Conservation (phyloP, 202 grass and related monocot genomes). For the Alloteropsis angusta region DNA sequence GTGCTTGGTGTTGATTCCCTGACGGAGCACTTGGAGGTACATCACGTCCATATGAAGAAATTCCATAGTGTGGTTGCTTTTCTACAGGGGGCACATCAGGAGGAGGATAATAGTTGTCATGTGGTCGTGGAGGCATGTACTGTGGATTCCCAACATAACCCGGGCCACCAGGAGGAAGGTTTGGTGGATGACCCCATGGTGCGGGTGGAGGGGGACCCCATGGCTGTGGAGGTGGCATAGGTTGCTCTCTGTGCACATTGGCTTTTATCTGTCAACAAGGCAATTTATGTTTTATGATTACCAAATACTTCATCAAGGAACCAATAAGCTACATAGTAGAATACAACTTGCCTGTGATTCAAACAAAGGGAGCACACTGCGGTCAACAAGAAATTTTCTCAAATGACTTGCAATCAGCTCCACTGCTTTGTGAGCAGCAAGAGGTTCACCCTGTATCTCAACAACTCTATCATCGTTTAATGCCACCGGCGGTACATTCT, state of each 20-base stretch:
- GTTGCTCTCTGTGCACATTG: constrained; percentile 64
- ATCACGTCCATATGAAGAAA: constrained; percentile 76
- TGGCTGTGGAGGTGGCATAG: constrained; percentile 63
- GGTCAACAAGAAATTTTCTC: constrained; percentile 96
- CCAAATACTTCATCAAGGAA: constrained; percentile 10
- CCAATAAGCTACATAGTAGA: constrained; percentile 13
- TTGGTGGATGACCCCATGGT: constrained; percentile 65
- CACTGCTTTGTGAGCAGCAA: constrained; percentile 74
- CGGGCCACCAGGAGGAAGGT: constrained; percentile 45
- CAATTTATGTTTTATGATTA: constrained; percentile 8
- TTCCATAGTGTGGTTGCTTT: constrained; percentile 73
- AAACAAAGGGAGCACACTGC: constrained; percentile 78
- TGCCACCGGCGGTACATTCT: constrained; percentile 84
- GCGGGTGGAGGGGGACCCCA: constrained; percentile 73
- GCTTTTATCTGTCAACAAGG: constrained; percentile 42
- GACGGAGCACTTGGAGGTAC: constrained; percentile 31
- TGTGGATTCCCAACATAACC: constrained; percentile 64
- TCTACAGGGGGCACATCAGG: constrained; percentile 55
- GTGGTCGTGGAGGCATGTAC: constrained; percentile 61
- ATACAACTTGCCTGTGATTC: constrained; percentile 55
- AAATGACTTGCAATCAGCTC: constrained; percentile 83
- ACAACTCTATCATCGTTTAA: constrained; percentile 94
- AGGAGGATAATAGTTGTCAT: constrained; percentile 74
- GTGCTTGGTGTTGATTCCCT: constrained; percentile 53
- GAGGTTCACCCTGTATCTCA: constrained; percentile 90